These are phyloP conservation scores for Myotisia sp. DNA, from an alignment of 2,329 filamentous ascomycete species.

Conservation along the genomic window DNA sequence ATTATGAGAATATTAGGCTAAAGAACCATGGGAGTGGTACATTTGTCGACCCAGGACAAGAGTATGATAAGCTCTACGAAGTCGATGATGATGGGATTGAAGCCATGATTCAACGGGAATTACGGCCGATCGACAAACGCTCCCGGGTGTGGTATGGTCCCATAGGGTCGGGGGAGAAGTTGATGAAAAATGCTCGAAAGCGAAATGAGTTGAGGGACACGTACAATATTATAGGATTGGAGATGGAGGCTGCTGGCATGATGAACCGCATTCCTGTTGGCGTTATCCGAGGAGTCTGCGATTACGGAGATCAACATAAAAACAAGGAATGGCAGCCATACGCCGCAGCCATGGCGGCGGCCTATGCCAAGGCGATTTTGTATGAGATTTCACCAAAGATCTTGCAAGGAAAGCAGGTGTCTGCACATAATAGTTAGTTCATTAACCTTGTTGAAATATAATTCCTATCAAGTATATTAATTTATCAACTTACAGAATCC, in stretches of 20 bases:
- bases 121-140: constrained; percentile 3
- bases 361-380: background rate
- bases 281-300: constrained; percentile 7
- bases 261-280: constrained; percentile 10
- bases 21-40: background rate
- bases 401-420: background rate
- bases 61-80: background rate
- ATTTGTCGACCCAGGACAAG: background rate
- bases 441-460: background rate
- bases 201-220: background rate
- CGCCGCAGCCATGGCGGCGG: background rate
- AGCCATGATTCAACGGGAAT: background rate
- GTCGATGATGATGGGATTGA: background rate
- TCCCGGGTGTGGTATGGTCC: background rate
- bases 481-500: too few relatives aligned
- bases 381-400: background rate
- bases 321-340: constrained; percentile 1
- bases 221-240: constrained; percentile 7
- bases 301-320: constrained; percentile 1
- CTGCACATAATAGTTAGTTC: background rate
- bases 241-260: constrained; percentile 13
- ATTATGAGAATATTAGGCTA: background rate
- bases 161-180: background rate
- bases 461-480: background rate
- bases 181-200: background rate